A percentile compares a stretch with the other conserved stretches of the same genome.
Evolutionary conservation across 495 filamentous ascomycete genomes (phyloP).

Genomic region (Penicillium canescens): DNA sequence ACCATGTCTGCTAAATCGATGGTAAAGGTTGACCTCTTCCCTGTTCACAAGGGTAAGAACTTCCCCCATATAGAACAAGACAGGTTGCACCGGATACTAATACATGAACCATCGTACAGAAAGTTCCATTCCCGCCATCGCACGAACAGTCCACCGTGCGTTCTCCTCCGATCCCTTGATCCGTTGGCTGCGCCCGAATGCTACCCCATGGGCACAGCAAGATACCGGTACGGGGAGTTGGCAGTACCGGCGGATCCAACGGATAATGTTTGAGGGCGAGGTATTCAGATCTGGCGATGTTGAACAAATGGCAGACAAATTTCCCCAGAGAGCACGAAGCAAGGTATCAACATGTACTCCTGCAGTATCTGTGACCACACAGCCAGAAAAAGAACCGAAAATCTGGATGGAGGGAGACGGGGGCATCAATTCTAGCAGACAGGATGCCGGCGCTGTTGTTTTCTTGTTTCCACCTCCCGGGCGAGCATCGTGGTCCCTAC

Average conservation of each 20-base stretch:
- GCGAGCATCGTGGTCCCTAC: constrained; percentile 15
- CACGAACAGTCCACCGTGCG: constrained; percentile 24
- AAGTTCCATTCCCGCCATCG: constrained; percentile 13
- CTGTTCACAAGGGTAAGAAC: constrained; percentile 7
- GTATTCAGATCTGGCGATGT: constrained; percentile 19
- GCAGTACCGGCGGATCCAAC: constrained; percentile 30
- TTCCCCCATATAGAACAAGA: not conserved
- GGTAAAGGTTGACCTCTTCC: constrained; percentile 6
- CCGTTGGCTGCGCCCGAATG: constrained; percentile 29
- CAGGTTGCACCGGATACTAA: too few species aligned
- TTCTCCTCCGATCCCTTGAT: constrained; percentile 33
- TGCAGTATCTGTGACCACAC: too few species aligned
- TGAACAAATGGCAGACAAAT: constrained; percentile 8
- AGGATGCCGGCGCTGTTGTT: constrained; percentile 23
- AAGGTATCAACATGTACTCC: not conserved
- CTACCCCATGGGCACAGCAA: constrained; percentile 15
- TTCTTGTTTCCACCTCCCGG: constrained; percentile 24
- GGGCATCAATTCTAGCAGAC: not conserved
- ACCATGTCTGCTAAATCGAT: not conserved
- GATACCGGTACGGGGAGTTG: constrained; percentile 15
- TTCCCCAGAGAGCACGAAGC: constrained; percentile 1
- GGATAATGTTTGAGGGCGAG: constrained; percentile 21
- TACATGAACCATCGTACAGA: constrained; percentile 1
- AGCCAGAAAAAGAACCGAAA: not conserved
- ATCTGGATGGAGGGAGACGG: not conserved